Evolutionary conservation across 129 eudicot species (phyloP).

Genomic region (carrot (Daucus carota)): DNA sequence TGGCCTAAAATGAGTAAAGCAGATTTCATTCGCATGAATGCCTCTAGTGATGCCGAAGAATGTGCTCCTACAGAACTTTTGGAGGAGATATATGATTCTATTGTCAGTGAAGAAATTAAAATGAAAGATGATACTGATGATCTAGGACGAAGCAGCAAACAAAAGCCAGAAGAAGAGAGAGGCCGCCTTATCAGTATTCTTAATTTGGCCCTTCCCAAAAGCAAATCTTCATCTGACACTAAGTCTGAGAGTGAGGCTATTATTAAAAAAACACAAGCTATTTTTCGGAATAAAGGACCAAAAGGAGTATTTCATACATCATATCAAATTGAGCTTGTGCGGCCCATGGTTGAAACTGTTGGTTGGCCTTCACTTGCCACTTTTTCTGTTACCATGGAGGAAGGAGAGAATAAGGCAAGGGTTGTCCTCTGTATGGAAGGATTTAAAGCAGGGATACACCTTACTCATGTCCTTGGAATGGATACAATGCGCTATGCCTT

Average conservation of each 20-base stretch:
- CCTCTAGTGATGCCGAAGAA: slow-evolving; percentile 79
- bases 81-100: slow-evolving; percentile 95
- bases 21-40: slow-evolving; percentile 87
- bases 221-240: slow-evolving; percentile 47
- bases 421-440: slow-evolving; percentile 90
- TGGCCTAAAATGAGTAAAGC: slow-evolving; percentile 94
- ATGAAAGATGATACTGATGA: slow-evolving; percentile 70
- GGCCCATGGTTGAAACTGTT: slow-evolving; percentile 94
- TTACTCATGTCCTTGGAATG: slow-evolving; percentile 91
- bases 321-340: slow-evolving; percentile 67
- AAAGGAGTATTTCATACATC: slow-evolving; percentile 86
- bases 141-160: slow-evolving; percentile 52
- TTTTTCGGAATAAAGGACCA: slow-evolving; percentile 67
- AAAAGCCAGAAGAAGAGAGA: slow-evolving; percentile 82
- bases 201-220: slow-evolving; percentile 85
- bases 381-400: slow-evolving; percentile 95
- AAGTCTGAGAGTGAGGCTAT: slow-evolving; percentile 89
- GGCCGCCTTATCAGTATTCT: slow-evolving; percentile 76
- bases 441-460: slow-evolving; percentile 91
- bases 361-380: slow-evolving; percentile 99
- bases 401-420: slow-evolving; percentile 81
- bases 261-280: slow-evolving; percentile 71
- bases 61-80: slow-evolving; percentile 71
- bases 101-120: slow-evolving; percentile 85
- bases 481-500: slow-evolving; percentile 99